Conservation (phyloP, 257 asterid species). For the Datura wrightii region DNA sequence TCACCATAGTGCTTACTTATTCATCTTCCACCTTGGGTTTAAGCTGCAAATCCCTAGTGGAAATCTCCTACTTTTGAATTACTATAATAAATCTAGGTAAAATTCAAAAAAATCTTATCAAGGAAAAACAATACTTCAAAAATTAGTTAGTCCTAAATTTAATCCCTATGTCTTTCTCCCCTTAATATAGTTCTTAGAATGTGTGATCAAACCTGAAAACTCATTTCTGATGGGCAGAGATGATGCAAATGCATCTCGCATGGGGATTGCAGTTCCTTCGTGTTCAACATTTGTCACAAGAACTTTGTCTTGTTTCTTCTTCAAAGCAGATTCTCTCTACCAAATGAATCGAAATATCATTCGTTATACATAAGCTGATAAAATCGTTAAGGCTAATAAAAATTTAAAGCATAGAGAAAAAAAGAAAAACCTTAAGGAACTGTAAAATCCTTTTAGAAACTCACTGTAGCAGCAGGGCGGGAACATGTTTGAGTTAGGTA, state of each 20-base stretch:
- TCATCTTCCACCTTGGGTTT: background rate
- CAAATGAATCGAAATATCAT: slow-evolving; percentile 10
- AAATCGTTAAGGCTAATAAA: background rate
- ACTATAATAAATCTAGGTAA: background rate
- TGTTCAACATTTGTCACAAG: slow-evolving; percentile 42
- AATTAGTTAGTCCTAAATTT: background rate
- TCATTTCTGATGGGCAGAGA: slow-evolving; percentile 35
- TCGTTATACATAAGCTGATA: background rate
- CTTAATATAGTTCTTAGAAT: slow-evolving; percentile 11
- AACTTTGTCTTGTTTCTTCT: slow-evolving; percentile 61
- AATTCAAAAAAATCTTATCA: background rate
- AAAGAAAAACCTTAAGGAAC: background rate
- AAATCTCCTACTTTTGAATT: slow-evolving; percentile 12
- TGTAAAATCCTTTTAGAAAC: slow-evolving; percentile 1
- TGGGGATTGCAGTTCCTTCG: slow-evolving; percentile 40
- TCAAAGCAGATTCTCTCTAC: slow-evolving; percentile 86
- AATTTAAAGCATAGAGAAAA: background rate
- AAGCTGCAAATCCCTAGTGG: background rate
- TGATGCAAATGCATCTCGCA: slow-evolving; percentile 38
- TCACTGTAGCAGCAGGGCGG: background rate
- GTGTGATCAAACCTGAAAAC: slow-evolving; percentile 66
- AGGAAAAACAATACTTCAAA: background rate
- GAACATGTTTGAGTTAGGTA: background rate
- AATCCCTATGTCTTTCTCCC: background rate
- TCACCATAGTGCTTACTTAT: background rate